Evolutionary conservation across 1,284 basidiomycete species (phyloP).

Genomic region (Rhodotorula sp.): DNA sequence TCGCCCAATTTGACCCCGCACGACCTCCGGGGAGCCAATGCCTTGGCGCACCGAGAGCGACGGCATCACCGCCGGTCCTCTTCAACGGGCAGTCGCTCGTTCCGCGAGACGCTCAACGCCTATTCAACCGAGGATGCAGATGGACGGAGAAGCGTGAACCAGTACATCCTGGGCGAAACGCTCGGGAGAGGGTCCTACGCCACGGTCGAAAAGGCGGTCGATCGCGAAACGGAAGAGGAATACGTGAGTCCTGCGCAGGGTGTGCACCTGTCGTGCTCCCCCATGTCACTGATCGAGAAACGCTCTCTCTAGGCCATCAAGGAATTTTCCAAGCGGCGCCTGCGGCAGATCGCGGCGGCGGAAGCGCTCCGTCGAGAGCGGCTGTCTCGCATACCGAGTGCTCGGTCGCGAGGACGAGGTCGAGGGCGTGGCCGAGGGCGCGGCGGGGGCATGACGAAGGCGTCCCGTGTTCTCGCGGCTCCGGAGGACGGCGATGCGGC

Average conservation of each 20-base stretch:
- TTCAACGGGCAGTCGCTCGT: slow-evolving; percentile 19
- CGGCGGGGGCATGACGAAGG: not conserved
- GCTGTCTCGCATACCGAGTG: slow-evolving; percentile 3
- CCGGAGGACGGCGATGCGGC: slow-evolving; percentile 16
- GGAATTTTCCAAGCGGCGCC: slow-evolving; percentile 44
- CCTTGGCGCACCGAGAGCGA: not conserved
- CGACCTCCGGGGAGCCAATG: not conserved
- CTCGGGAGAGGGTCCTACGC: slow-evolving; percentile 44
- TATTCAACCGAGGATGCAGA: slow-evolving; percentile 36
- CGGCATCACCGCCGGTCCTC: slow-evolving; percentile 31
- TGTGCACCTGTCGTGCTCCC: not conserved
- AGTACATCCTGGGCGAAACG: slow-evolving; percentile 40
- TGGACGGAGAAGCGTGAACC: slow-evolving; percentile 43
- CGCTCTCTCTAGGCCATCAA: slow-evolving; percentile 38
- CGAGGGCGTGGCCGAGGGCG: slow-evolving; percentile 23
- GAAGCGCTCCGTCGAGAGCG: slow-evolving; percentile 25
- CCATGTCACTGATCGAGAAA: not conserved
- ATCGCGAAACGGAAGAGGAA: slow-evolving; percentile 40
- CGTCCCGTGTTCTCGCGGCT: not conserved
- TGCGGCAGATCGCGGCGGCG: slow-evolving; percentile 37
- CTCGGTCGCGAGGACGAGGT: slow-evolving; percentile 22
- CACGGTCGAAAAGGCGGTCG: slow-evolving; percentile 41
- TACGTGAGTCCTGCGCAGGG: slow-evolving; percentile 27
- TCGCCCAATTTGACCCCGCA: not conserved
- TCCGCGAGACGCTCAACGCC: slow-evolving; percentile 45